Conservation (phyloP, 1,284 basidiomycete genomes). For the Wolfiporia cocos region DNA sequence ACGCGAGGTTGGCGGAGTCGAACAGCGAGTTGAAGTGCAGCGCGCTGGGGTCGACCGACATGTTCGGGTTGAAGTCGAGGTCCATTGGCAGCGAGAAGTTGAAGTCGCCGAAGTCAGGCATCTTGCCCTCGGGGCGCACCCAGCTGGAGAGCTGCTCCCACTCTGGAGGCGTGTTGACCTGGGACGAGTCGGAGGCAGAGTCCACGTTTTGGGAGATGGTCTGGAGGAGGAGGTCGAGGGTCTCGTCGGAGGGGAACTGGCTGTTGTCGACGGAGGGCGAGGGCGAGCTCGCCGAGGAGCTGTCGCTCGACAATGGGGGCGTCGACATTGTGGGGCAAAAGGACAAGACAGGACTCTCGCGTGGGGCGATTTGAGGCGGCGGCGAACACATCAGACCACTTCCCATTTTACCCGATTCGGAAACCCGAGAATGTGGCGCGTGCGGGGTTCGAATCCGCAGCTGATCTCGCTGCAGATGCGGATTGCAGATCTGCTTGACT, state of each 20-base stretch:
- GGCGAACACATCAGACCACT: slow-evolving; percentile 7
- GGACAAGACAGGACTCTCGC: neutral
- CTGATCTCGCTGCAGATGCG: no score
- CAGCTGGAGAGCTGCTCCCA: slow-evolving; percentile 47
- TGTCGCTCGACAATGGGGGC: slow-evolving; percentile 22
- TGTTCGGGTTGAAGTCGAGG: slow-evolving; percentile 46
- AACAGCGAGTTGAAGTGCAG: slow-evolving; percentile 46
- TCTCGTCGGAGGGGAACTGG: slow-evolving; percentile 22
- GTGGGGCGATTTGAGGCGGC: slow-evolving; percentile 1
- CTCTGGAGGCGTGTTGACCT: slow-evolving; percentile 32
- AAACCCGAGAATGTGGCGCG: neutral
- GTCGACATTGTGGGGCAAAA: slow-evolving; percentile 19
- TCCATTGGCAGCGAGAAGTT: slow-evolving; percentile 37
- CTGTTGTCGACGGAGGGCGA: slow-evolving; percentile 18
- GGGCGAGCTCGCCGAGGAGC: slow-evolving; percentile 23
- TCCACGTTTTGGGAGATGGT: slow-evolving; percentile 19
- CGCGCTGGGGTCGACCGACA: slow-evolving; percentile 56
- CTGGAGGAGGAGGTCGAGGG: slow-evolving; percentile 27
- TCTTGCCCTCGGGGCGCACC: slow-evolving; percentile 33
- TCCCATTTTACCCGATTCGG: slow-evolving; percentile 2
- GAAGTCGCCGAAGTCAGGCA: slow-evolving; percentile 40
- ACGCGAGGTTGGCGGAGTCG: slow-evolving; percentile 14
- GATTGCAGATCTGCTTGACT: no score
- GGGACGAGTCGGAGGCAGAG: slow-evolving; percentile 12
- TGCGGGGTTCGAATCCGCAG: no score